A percentile compares a stretch with the other conserved stretches of the same genome.
phyloP scores from a whole-genome alignment of 805 yeast species.

The Nakazawaea anatomiae region DNA sequence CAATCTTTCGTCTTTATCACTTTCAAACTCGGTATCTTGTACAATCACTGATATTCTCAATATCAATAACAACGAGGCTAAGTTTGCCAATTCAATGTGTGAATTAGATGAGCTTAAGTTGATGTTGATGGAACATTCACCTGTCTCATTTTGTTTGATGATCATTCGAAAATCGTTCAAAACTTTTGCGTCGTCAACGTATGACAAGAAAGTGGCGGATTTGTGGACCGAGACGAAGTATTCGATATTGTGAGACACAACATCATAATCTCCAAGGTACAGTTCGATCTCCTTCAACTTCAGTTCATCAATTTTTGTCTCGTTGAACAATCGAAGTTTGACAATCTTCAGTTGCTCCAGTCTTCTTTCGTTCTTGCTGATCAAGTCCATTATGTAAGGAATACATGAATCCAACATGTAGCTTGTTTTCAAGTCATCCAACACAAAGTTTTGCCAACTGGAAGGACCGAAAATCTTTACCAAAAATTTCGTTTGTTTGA shows the following conservation, averaged over 20 bases:
- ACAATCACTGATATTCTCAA: slow-evolving; percentile 3
- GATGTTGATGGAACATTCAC: background rate
- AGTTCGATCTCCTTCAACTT: slow-evolving; percentile 8
- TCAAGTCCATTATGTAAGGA: slow-evolving; percentile 7
- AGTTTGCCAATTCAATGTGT: slow-evolving; percentile 3
- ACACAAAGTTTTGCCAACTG: slow-evolving; percentile 9
- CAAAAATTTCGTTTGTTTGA: slow-evolving; percentile 3
- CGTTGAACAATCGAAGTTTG: slow-evolving; percentile 6
- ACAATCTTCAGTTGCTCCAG: slow-evolving; percentile 4
- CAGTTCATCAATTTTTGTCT: background rate
- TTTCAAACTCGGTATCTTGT: slow-evolving; percentile 4
- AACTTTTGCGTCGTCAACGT: slow-evolving; percentile 2
- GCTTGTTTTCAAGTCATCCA: slow-evolving; percentile 1
- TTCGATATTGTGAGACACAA: background rate
- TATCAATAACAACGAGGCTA: slow-evolving; percentile 4
- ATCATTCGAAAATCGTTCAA: slow-evolving; percentile 1
- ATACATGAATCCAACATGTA: slow-evolving; percentile 6
- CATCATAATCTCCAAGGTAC: slow-evolving; percentile 6
- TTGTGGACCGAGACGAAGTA: background rate
- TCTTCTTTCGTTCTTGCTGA: slow-evolving; percentile 4
- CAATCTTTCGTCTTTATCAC: slow-evolving; percentile 5
- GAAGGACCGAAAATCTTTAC: slow-evolving; percentile 9
- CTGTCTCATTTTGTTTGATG: background rate
- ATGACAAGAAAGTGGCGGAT: background rate
- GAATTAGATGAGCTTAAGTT: background rate